Base-by-base conservation (phyloP, 768 basidiomycete species). In the Podaxis sp. region DNA sequence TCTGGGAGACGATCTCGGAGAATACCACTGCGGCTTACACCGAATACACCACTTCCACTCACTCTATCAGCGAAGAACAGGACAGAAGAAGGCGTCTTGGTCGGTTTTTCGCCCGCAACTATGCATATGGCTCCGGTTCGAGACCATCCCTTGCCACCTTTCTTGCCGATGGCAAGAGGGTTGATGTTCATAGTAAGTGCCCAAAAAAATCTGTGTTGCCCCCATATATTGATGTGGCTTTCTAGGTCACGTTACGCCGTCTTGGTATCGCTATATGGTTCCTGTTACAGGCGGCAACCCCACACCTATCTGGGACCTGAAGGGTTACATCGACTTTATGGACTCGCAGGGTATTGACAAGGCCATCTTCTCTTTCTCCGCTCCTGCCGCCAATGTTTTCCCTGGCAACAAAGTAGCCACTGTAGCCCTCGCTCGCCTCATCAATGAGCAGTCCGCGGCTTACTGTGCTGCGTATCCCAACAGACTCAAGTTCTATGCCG, bases 361-460 rank as follows among this genome's bases (percentile, higher is more conserved):
- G 56, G 69, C 73, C 26, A 64, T 76, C 28, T 65, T 76, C 58
- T 68, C 71, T 17, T 75, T 76, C 67, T 75, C 74, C 15, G 67
- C 72, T 13, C 76, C 76, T 50, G 72, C 69, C 15, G 72, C 74
- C 24, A 74, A 75, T 64, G 74, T 75, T 20, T 76, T 58, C 59
- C 65, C 64, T 40, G 72, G 74, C 3, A 67, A 73, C 36, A 68
- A 70, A 56, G 22, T 8, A 24, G 58, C 65, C 37, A 77, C 76
- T 10, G 50, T 75, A 17, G 74, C 76, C 13, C 73, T 77, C 17
- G 75, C 76, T 3, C 73, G 76, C 51, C 62, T 77, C 15, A 70
- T 77, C 56, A 77, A 77, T 58, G 76, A 77, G 63, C 73, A 77
- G 54, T 65, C 72, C 13, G 74, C 74, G 41, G 76, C 76, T 22